A percentile compares a stretch with the other conserved stretches of the same genome.
phyloP scores from a whole-genome alignment of 805 yeast species.

The Candida taoyuanica region DNA sequence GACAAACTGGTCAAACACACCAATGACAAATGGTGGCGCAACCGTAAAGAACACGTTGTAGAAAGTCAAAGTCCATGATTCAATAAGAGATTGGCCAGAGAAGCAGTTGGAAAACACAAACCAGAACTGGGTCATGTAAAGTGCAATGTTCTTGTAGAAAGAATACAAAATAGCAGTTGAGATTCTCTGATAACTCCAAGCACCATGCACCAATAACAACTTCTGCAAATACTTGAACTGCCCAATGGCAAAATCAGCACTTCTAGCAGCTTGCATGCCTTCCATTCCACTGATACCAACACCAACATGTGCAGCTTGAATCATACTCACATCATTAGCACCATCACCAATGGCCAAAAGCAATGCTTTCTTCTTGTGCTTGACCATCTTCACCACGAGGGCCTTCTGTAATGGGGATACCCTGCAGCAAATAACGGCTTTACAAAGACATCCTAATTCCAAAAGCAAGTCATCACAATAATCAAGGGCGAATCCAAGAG shows the following conservation, averaged over 20 bases:
- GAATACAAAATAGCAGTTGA: slow-evolving; percentile 91
- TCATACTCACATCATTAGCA: slow-evolving; percentile 98
- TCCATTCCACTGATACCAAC: slow-evolving; percentile 99
- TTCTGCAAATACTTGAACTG: slow-evolving; percentile 86
- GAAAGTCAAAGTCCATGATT: slow-evolving; percentile 96
- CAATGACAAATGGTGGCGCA: slow-evolving; percentile 92
- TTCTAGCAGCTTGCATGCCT: slow-evolving; percentile 98
- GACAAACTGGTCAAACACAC: slow-evolving; percentile 95
- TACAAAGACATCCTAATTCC: slow-evolving; percentile 79
- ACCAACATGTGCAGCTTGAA: slow-evolving; percentile 99
- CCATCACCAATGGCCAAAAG: slow-evolving; percentile 97
- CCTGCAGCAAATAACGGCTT: slow-evolving; percentile 96
- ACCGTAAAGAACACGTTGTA: slow-evolving; percentile 94
- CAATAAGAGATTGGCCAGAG: slow-evolving; percentile 94
- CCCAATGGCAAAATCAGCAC: slow-evolving; percentile 96
- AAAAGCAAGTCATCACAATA: slow-evolving; percentile 75
- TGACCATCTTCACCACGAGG: slow-evolving; percentile 89
- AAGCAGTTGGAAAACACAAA: slow-evolving; percentile 87
- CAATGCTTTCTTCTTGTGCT: slow-evolving; percentile 66
- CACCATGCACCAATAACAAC: slow-evolving; percentile 85
- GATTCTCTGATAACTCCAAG: slow-evolving; percentile 96
- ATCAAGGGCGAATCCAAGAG: slow-evolving; percentile 82
- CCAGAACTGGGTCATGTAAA: slow-evolving; percentile 99
- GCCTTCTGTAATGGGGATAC: slow-evolving; percentile 98
- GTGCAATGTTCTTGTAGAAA: slow-evolving; percentile 90